Evolutionary conservation across 306 rosid genomes (phyloP), one percentile per base, ranked within the genome.

Genomic region (Cucurbita argyrosperma): DNA sequence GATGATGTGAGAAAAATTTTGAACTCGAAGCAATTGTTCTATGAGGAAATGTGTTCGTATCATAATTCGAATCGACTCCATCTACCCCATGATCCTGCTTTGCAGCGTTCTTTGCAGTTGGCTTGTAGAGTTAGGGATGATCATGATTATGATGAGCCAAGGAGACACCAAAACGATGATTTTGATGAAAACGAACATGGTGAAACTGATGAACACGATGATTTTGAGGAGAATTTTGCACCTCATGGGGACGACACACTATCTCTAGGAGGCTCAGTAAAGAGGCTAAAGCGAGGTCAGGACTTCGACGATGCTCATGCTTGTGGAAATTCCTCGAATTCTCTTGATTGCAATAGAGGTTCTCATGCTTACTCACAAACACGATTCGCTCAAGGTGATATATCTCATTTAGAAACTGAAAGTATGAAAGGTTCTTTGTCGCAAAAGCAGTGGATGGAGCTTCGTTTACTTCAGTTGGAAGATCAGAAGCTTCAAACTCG

Each of bases 21-120:
- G 43, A 87, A 88, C 91, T 92, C 98, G 2, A 92, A 90, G 85
- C 96, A 92, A 38, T 76, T 92, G 14, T 92, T 90, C 77, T 92
- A 92, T 39, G 93, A 92, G 82, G 96, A 90, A 79, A 92, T 90
- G 98, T 92, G 98, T 74, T 92, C 96, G 19, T 92, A 92, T 76
- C 96, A 90, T 84, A 90, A 92, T 78, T 75, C 86, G 4, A 92
- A 92, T 80, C 87, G 96, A 60, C 80, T 92, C 79, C 96, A 92
- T 84, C 86, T 92, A 76, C 96, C 98, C 73, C 98, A 83, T 19
- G 98, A 92, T 82, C 90, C 81, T 14, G 90, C 87, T 47, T 83
- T 92, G 89, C 96, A 92, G 80, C 90, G 75, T n/a, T 89, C 96
- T 4, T 78, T 92, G 61, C 96, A 87, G 76, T 66, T 85, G 84